Evolutionary conservation across 1,284 basidiomycete genomes (phyloP).

Genomic region (Irpex rosettiformis): DNA sequence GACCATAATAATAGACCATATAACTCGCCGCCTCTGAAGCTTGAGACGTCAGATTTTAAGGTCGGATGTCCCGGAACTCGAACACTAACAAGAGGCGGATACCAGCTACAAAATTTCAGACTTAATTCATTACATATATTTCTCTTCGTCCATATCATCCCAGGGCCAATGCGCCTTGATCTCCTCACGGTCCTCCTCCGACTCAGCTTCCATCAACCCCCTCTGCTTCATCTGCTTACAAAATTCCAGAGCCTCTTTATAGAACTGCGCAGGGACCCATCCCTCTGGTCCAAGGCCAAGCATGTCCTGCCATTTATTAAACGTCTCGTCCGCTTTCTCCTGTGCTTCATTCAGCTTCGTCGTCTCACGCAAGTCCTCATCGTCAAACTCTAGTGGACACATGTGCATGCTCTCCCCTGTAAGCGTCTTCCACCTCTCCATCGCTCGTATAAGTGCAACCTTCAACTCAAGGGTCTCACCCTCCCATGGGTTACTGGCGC

Average conservation of each 20-base stretch:
- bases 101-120: no score
- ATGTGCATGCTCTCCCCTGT: constrained; percentile 28
- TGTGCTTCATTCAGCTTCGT: neutral
- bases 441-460: constrained; percentile 36
- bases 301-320: neutral
- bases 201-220: neutral
- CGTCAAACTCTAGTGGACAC: constrained; percentile 39
- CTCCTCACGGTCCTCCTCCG: neutral
- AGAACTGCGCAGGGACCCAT: neutral
- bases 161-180: neutral
- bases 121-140: no score
- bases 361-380: constrained; percentile 34
- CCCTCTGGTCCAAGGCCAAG: neutral
- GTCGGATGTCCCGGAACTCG: no score
- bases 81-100: no score
- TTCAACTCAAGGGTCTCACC: constrained; percentile 43
- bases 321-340: neutral
- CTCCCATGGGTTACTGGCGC: constrained; percentile 41
- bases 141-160: neutral
- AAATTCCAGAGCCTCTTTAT: neutral
- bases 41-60: no score
- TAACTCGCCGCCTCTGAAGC: no score
- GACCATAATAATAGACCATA: no score
- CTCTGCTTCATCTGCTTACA: neutral
- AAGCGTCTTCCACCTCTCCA: constrained; percentile 35